Evolutionary conservation across 73 alveolate species (phyloP).

Genomic region (Tetrahymena elliotti): DNA sequence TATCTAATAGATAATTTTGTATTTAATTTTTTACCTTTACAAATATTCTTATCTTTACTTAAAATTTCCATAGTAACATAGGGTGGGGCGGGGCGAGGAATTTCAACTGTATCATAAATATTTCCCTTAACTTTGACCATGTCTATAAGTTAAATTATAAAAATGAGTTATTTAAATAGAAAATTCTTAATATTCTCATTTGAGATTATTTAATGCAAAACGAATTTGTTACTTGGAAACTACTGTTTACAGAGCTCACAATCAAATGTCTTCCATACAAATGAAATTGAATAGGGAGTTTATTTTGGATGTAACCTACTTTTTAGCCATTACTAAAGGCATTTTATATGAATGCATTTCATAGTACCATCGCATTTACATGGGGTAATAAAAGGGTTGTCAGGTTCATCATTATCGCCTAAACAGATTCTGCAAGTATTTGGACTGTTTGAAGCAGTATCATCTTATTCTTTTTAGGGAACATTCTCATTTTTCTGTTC

Average conservation of each 20-base stretch:
- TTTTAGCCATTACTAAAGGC: constrained; percentile 81
- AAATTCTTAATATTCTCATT: not conserved
- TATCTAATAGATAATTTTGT: not conserved
- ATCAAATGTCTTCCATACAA: constrained; percentile 74
- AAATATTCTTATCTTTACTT: constrained; percentile 27
- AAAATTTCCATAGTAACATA: constrained; percentile 40
- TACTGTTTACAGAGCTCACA: constrained; percentile 91
- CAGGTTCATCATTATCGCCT: constrained; percentile 60
- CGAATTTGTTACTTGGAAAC: constrained; percentile 47
- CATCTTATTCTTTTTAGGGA: not conserved
- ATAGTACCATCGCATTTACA: constrained; percentile 86
- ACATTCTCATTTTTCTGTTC: not conserved
- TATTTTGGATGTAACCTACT: constrained; percentile 61
- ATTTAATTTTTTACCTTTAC: constrained; percentile 9
- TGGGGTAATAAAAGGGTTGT: constrained; percentile 73
- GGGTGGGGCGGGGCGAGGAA: constrained; percentile 44
- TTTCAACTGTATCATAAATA: constrained; percentile 24
- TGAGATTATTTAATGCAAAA: not conserved
- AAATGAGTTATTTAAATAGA: not conserved
- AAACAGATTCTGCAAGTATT: constrained; percentile 67
- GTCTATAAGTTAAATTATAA: not conserved
- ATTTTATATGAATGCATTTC: constrained; percentile 69
- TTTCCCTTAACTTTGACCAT: constrained; percentile 17
- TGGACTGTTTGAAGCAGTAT: not conserved
- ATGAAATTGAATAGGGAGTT: constrained; percentile 52